Conservation (phyloP, 177 flowering plant species). For the Vitis hybrid region DNA sequence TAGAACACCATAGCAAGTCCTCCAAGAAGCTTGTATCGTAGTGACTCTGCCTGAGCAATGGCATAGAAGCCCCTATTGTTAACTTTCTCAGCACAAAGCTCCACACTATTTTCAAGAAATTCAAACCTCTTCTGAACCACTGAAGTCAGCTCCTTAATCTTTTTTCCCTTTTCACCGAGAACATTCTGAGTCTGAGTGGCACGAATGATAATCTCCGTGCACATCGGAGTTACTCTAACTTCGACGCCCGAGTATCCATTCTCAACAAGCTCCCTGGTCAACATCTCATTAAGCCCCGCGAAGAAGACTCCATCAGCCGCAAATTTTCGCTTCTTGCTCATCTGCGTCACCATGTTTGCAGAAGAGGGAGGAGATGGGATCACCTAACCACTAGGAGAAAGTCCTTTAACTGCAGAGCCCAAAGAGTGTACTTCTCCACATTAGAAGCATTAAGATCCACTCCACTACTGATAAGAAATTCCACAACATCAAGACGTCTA, state of each 20-base stretch:
- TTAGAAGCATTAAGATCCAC: too few relatives aligned
- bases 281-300: conserved; percentile 71
- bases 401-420: too few relatives aligned
- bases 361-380: too few relatives aligned
- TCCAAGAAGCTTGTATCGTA: conserved; percentile 47
- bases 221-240: conserved; percentile 77
- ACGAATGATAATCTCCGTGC: conserved; percentile 76
- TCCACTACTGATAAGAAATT: too few relatives aligned
- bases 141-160: conserved; percentile 43
- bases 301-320: conserved; percentile 74
- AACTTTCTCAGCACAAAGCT: conserved; percentile 43
- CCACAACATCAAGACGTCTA: too few relatives aligned
- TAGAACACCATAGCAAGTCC: conserved; percentile 54
- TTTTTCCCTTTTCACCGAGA: conserved; percentile 51
- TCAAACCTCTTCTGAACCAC: conserved; percentile 40
- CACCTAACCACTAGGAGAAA: too few relatives aligned
- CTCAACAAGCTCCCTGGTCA: conserved; percentile 76
- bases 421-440: too few relatives aligned
- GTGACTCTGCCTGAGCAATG: conserved; percentile 43
- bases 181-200: conserved; percentile 80
- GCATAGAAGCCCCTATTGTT: conserved; percentile 44
- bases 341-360: too few relatives aligned
- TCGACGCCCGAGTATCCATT: conserved; percentile 81
- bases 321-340: conserved; percentile 26
- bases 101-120: conserved; percentile 43